Evolutionary conservation across 768 basidiomycete species (phyloP).

Genomic region (Russula virescens): DNA sequence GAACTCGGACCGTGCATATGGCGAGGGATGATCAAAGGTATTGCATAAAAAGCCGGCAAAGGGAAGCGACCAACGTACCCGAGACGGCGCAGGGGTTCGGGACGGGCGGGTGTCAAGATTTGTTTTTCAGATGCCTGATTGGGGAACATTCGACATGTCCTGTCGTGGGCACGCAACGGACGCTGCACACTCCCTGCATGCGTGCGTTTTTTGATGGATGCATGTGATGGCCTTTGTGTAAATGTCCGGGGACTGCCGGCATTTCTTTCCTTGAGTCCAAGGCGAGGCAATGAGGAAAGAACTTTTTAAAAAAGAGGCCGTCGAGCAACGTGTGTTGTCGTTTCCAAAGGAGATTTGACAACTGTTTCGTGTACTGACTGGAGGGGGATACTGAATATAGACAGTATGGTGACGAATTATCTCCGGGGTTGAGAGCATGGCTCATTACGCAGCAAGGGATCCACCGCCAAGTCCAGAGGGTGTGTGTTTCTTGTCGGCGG

Average conservation of each 20-base stretch:
- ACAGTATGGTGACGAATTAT: too few species aligned
- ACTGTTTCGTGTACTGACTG: too few species aligned
- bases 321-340: neutral
- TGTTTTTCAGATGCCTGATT: neutral
- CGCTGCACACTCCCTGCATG: neutral
- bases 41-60: neutral
- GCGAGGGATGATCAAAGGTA: neutral
- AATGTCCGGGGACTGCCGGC: neutral
- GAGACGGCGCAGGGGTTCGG: neutral
- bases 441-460: neutral
- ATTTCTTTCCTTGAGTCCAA: too few species aligned
- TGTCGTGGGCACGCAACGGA: neutral
- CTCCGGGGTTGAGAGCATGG: neutral
- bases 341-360: neutral
- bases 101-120: too few species aligned
- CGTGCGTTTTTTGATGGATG: too few species aligned
- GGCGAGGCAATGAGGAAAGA: too few species aligned
- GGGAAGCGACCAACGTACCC: slow-evolving; percentile 4
- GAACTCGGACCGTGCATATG: neutral
- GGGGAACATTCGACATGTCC: neutral
- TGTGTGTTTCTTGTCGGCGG: too few species aligned
- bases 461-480: slow-evolving; percentile 2
- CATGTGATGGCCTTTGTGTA: neutral
- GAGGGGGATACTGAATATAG: neutral
- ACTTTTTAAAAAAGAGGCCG: too few species aligned